Base-by-base conservation (phyloP, 1,139 yeast genomes). In the Hyphopichia pseudoburtonii region DNA sequence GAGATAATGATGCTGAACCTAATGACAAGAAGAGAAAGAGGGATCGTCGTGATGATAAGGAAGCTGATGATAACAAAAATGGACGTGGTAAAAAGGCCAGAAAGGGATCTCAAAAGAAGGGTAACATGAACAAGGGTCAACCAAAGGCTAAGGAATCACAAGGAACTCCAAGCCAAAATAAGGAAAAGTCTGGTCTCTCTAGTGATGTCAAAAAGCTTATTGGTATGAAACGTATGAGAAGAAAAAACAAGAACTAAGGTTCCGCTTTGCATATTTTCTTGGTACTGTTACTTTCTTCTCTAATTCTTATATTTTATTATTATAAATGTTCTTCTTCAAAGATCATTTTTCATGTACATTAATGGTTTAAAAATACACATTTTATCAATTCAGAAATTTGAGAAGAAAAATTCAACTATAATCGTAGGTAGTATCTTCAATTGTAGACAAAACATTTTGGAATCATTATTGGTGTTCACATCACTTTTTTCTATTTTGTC, bases 201-300 rank as follows among this genome's bases (percentile, higher is more conserved):
- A 80, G 76, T 31, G 78, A 76, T 44, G 73, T 78, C 22, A 82
- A 79, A 54, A 73, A 78, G 47, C 63, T 84, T 38, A 81, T 83
- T 47, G 87, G 84, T 28, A 67, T 74, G 50, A 86, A 84, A 60
- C 78, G 92, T 59, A 83, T 73, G 65, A 78, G 80, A 65, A 83
- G 78, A 67, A 77, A 75, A 67, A 60, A 61, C 28, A 64, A 66
- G 55, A 62, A 59, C 27, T 66, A 56, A 40, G 9, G 10, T 7
- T 27, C n/a, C n/a, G n/a, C n/a, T n/a, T n/a, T n/a, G n/a, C n/a
- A n/a, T n/a, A n/a, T n/a, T n/a, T n/a, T n/a, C n/a, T n/a, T n/a
- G n/a, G n/a, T n/a, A n/a, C n/a, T n/a, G n/a, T n/a, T n/a, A n/a
- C n/a, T n/a, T n/a, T n/a, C n/a, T n/a, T n/a, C n/a, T n/a, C n/a